A percentile compares a stretch with the other conserved stretches of the same genome.
Evolutionary conservation across 805 yeast genomes (phyloP).

Genomic region (Nakazawaea pomicola): DNA sequence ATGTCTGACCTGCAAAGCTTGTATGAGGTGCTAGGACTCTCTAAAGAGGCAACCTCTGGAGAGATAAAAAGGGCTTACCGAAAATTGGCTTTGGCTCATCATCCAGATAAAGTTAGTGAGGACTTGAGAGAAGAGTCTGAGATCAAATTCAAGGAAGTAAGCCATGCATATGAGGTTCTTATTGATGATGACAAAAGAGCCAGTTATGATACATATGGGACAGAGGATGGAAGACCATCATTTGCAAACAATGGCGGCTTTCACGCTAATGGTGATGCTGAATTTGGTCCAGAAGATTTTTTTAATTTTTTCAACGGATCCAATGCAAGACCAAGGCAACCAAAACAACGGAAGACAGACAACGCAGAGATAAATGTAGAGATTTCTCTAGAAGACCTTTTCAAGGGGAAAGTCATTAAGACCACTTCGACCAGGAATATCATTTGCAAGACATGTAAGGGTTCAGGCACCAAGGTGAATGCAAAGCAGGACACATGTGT

Average conservation of each 20-base stretch:
- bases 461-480: conserved; percentile 65
- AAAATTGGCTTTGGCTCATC: conserved; percentile 73
- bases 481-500: conserved; percentile 53
- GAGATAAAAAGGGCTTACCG: conserved; percentile 86
- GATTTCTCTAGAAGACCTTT: conserved; percentile 68
- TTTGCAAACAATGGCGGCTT: conserved; percentile 15
- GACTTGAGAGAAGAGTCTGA: conserved; percentile 66
- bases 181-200: conserved; percentile 61
- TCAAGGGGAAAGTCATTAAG: conserved; percentile 75
- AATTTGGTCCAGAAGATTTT: conserved; percentile 70
- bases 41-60: conserved; percentile 52
- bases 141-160: conserved; percentile 72
- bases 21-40: conserved; percentile 71
- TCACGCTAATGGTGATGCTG: conserved; percentile 34
- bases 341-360: conserved; percentile 37
- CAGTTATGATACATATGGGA: conserved; percentile 57
- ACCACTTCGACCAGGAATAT: conserved; percentile 67
- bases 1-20: conserved; percentile 20
- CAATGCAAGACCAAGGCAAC: conserved; percentile 18
- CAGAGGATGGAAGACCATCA: conserved; percentile 27
- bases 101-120: conserved; percentile 81
- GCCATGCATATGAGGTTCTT: conserved; percentile 80
- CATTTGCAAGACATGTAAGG: conserved; percentile 69
- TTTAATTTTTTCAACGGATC: conserved; percentile 56
- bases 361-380: conserved; percentile 66